Percentiles rank a stretch among this genome's conserved stretches.
Conservation (phyloP, 352 stramenopile genomes). For the Phytopythium kandeliae region DNA sequence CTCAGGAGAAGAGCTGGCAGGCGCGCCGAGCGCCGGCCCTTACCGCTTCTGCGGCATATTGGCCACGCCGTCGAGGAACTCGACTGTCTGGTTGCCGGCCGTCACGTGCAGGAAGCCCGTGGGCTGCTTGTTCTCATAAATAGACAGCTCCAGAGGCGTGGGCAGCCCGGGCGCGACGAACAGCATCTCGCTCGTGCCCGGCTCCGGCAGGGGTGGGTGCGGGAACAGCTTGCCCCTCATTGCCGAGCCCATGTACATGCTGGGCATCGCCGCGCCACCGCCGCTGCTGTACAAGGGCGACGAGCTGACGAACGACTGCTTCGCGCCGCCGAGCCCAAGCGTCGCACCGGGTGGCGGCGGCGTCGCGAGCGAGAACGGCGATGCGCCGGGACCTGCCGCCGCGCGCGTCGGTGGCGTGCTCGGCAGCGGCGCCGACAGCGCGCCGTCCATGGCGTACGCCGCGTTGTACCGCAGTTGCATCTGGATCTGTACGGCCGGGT, state of each 20-base stretch:
- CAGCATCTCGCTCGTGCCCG: constrained; percentile 44
- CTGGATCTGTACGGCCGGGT: constrained; percentile 38
- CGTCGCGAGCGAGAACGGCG: constrained; percentile 10
- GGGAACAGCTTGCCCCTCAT: constrained; percentile 42
- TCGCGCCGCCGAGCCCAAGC: constrained; percentile 24
- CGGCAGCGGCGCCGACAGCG: constrained; percentile 32
- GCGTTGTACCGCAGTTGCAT: constrained; percentile 55
- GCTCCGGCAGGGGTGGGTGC: constrained; percentile 31
- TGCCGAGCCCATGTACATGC: constrained; percentile 18
- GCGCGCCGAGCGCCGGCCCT: background rate
- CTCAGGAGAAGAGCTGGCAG: background rate
- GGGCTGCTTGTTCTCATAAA: constrained; percentile 83
- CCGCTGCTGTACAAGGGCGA: constrained; percentile 15
- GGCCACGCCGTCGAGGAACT: constrained; percentile 75
- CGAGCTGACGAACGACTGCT: constrained; percentile 21
- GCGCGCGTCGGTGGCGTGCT: constrained; percentile 18
- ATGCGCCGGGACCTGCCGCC: constrained; percentile 5
- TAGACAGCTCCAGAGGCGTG: constrained; percentile 71
- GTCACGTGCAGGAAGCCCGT: constrained; percentile 79
- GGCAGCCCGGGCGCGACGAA: constrained; percentile 62
- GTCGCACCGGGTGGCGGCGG: constrained; percentile 34
- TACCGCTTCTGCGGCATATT: constrained; percentile 83
- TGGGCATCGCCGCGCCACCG: background rate
- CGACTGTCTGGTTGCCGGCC: constrained; percentile 74
- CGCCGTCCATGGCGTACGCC: constrained; percentile 38